A percentile compares a stretch with the other conserved stretches of the same genome.
Conservation (phyloP, 345 rosid species). For the Draba incana region DNA sequence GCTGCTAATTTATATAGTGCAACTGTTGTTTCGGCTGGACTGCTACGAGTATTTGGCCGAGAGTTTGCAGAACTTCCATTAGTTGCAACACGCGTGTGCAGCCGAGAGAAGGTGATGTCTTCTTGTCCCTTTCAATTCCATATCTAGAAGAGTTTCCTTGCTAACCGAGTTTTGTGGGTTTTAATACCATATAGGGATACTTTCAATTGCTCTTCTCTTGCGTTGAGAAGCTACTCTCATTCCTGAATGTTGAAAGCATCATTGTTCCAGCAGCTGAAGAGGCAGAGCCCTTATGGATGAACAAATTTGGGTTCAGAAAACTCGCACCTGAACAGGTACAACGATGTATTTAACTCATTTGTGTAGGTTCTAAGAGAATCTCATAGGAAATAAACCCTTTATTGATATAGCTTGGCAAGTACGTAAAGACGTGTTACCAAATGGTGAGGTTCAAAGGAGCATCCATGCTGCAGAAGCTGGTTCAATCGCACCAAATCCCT, state of each 20-base stretch:
- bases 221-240: conserved; percentile 68
- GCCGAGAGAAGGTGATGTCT: conserved; percentile 70
- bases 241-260: conserved; percentile 61
- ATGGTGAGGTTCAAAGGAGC: conserved; percentile 74
- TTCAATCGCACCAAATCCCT: conserved; percentile 46
- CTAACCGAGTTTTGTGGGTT: conserved; percentile 26
- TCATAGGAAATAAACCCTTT: conserved; percentile 4
- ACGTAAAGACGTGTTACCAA: conserved; percentile 61
- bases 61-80: conserved; percentile 95
- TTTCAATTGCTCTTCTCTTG: conserved; percentile 71
- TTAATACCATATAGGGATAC: conserved; percentile 73
- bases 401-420: conserved; percentile 53
- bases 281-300: conserved; percentile 79
- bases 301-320: conserved; percentile 68
- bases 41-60: conserved; percentile 77
- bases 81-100: conserved; percentile 75
- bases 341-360: not conserved
- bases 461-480: conserved; percentile 65
- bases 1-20: no score
- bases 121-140: not conserved
- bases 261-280: conserved; percentile 86
- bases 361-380: conserved; percentile 11
- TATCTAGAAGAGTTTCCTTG: conserved; percentile 17
- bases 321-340: conserved; percentile 64
- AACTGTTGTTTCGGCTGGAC: conserved; percentile 79